Conservation (phyloP, 371 early-diverging fungal species). For the Chytridium lagenaria region DNA sequence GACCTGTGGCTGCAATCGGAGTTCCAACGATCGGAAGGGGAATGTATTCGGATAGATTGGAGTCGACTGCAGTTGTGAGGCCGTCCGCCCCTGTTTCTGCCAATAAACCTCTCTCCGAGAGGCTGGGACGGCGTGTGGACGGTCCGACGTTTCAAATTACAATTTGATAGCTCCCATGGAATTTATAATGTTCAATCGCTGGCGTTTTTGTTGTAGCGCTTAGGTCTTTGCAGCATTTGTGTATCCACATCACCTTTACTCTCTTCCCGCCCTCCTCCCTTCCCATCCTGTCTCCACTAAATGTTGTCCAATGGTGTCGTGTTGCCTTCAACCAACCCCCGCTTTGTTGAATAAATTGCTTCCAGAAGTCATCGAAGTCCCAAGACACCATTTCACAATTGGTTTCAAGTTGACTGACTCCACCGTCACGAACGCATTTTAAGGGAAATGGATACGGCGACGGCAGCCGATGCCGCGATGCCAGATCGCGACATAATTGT, state of each 20-base stretch:
- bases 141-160: conserved; percentile 13
- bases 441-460: background rate
- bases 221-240: too few relatives aligned
- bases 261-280: too few relatives aligned
- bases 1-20: too few relatives aligned
- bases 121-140: conserved; percentile 5
- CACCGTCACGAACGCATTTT: too few relatives aligned
- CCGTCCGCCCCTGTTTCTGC: background rate
- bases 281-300: too few relatives aligned
- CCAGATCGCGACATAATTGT: background rate
- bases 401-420: too few relatives aligned
- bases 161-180: background rate
- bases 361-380: too few relatives aligned
- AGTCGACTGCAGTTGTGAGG: background rate
- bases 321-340: too few relatives aligned
- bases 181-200: background rate
- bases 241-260: too few relatives aligned
- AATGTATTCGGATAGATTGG: conserved; percentile 19
- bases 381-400: too few relatives aligned
- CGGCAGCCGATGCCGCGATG: background rate
- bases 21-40: background rate
- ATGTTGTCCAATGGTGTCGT: too few relatives aligned
- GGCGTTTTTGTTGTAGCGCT: background rate
- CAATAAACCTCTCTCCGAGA: background rate
- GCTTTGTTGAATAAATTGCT: too few relatives aligned